Percentiles rank a stretch among this genome's conserved stretches.
Evolutionary conservation across 2,329 filamentous ascomycete genomes (phyloP).

Genomic region (Aspergillus nomiae): DNA sequence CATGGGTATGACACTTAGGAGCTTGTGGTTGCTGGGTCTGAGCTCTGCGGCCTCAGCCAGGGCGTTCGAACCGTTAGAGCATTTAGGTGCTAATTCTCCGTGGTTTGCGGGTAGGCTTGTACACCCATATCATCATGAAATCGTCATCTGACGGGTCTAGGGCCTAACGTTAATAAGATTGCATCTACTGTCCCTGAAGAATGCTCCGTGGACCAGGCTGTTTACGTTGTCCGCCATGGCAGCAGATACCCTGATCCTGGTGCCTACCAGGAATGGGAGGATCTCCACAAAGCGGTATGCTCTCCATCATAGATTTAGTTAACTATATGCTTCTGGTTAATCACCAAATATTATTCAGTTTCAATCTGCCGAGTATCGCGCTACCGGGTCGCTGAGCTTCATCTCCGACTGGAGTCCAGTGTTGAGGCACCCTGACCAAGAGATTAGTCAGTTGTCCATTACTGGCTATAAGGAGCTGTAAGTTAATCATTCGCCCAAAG

Average conservation of each 20-base stretch:
- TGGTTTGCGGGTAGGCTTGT: constrained; percentile 51
- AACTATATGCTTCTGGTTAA: neutral
- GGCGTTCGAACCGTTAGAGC: constrained; percentile 45
- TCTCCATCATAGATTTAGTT: neutral
- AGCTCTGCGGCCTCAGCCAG: constrained; percentile 11
- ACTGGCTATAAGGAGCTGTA: constrained; percentile 63
- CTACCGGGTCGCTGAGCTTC: constrained; percentile 57
- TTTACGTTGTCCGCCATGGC: constrained; percentile 63
- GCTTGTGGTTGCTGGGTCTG: constrained; percentile 12
- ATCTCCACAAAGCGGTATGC: constrained; percentile 30
- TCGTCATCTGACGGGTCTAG: constrained; percentile 30
- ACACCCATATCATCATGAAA: neutral
- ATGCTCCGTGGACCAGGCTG: constrained; percentile 63
- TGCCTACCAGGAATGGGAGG: constrained; percentile 60
- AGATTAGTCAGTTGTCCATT: constrained; percentile 61
- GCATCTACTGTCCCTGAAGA: constrained; percentile 56
- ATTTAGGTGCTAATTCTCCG: constrained; percentile 57
- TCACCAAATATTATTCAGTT: constrained; percentile 43
- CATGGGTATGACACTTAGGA: constrained; percentile 5
- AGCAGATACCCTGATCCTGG: constrained; percentile 64
- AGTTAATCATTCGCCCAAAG: neutral
- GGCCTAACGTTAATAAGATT: constrained; percentile 59
- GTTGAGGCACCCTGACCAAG: constrained; percentile 55
- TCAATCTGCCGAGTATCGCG: constrained; percentile 55
- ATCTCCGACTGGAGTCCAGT: constrained; percentile 61